A percentile compares a stretch with the other conserved stretches of the same genome.
These are phyloP conservation scores for Smallanthus sonchifolius DNA, from an alignment of 129 eudicot genomes.

Conservation along the genomic window DNA sequence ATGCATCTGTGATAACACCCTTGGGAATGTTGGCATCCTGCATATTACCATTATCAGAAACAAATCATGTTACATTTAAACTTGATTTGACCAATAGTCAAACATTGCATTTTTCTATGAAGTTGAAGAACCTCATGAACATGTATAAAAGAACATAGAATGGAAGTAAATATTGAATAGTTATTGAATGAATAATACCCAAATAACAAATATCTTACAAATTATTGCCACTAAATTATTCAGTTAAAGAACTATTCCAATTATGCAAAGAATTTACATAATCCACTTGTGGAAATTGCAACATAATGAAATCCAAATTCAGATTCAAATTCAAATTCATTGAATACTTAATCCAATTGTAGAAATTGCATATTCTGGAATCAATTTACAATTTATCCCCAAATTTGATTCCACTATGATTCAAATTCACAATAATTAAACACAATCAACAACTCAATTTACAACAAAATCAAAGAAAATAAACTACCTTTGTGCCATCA, in stretches of 20 bases:
- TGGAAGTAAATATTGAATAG: not conserved
- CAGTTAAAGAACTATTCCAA: not conserved
- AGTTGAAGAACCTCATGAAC: not conserved
- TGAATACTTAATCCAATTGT: not conserved
- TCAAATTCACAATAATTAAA: not conserved
- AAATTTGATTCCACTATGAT: not conserved
- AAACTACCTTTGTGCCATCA: slow-evolving; percentile 62
- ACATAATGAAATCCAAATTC: not conserved
- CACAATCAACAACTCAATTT: not conserved
- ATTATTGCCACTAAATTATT: not conserved
- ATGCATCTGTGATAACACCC: slow-evolving; percentile 46
- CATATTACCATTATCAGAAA: not conserved
- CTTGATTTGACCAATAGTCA: not conserved
- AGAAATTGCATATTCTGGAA: not conserved
- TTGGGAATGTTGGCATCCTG: slow-evolving; percentile 48
- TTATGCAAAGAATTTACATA: not conserved
- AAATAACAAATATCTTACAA: not conserved
- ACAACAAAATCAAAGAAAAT: not conserved
- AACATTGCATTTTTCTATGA: not conserved
- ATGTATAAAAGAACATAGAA: not conserved
- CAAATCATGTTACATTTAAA: not conserved
- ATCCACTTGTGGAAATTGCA: not conserved
- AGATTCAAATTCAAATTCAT: not conserved
- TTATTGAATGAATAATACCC: not conserved
- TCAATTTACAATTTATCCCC: not conserved